These are phyloP conservation scores for Paramecium caudatum DNA, from an alignment of 73 alveolate genomes.

Conservation along the genomic window DNA sequence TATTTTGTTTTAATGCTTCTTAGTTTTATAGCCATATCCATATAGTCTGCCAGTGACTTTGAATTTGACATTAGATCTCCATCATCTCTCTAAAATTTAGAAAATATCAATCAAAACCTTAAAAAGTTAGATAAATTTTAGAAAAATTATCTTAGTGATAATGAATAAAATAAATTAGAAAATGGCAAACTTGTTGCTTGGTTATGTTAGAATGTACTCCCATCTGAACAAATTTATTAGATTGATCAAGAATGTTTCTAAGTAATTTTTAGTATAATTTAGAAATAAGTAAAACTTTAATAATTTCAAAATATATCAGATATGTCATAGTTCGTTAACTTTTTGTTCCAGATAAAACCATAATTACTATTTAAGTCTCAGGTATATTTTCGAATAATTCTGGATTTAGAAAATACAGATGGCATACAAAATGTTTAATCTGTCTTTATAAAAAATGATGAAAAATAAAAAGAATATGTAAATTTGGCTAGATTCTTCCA, in stretches of 20 bases:
- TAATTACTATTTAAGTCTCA: slow-evolving; percentile 20
- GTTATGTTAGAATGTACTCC: background rate
- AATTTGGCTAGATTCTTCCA: slow-evolving; percentile 11
- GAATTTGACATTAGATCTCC: slow-evolving; percentile 56
- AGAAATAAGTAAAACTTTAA: slow-evolving; percentile 43
- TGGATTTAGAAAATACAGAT: background rate
- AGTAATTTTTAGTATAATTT: background rate
- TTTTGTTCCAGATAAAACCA: slow-evolving; percentile 46
- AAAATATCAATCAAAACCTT: background rate
- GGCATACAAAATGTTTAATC: background rate
- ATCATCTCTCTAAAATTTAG: slow-evolving; percentile 7
- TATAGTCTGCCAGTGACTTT: slow-evolving; percentile 41
- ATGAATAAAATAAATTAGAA: slow-evolving; percentile 48
- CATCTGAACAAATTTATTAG: background rate
- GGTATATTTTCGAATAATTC: slow-evolving; percentile 38
- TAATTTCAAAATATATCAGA: background rate
- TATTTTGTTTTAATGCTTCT: background rate
- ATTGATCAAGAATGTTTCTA: background rate
- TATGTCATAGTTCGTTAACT: slow-evolving; percentile 11
- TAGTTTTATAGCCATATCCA: slow-evolving; percentile 24
- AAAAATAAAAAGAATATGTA: slow-evolving; percentile 8
- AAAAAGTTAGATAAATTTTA: slow-evolving; percentile 49
- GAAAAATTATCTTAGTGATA: slow-evolving; percentile 31
- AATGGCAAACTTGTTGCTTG: slow-evolving; percentile 44
- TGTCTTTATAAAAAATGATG: slow-evolving; percentile 15